Evolutionary conservation across 164 flowering plant species (phyloP).

Genomic region (Vitis riparia): DNA sequence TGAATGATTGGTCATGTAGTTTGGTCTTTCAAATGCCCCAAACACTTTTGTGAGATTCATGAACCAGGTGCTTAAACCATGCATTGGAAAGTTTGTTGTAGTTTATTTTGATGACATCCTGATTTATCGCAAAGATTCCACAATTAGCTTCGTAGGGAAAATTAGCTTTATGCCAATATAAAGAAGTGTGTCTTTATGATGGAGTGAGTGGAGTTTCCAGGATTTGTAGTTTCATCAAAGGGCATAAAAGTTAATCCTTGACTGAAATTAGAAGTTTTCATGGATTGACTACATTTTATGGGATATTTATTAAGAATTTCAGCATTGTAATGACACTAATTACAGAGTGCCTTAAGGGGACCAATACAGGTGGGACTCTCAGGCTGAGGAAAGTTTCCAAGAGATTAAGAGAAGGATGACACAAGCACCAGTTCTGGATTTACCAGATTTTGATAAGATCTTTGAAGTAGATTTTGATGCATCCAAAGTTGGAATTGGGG

Average conservation of each 20-base stretch:
- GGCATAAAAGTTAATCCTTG: not conserved
- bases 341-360: not conserved
- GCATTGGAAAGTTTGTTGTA: no score
- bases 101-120: no score
- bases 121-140: no score
- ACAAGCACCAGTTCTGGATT: not conserved
- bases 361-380: not conserved
- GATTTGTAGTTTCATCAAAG: not conserved
- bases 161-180: not conserved
- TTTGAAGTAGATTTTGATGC: conserved; percentile 1
- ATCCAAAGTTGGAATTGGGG: conserved; percentile 2
- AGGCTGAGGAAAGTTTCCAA: not conserved
- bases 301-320: not conserved
- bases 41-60: no score
- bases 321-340: not conserved
- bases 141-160: no score
- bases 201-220: not conserved
- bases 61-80: no score
- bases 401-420: not conserved
- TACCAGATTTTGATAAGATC: not conserved
- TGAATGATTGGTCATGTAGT: no score
- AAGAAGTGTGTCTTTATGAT: conserved; percentile 4
- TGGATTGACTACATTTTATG: not conserved
- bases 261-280: not conserved
- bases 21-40: no score